phyloP scores from a whole-genome alignment of 768 basidiomycete genomes.

The Termitomyces sp. region DNA sequence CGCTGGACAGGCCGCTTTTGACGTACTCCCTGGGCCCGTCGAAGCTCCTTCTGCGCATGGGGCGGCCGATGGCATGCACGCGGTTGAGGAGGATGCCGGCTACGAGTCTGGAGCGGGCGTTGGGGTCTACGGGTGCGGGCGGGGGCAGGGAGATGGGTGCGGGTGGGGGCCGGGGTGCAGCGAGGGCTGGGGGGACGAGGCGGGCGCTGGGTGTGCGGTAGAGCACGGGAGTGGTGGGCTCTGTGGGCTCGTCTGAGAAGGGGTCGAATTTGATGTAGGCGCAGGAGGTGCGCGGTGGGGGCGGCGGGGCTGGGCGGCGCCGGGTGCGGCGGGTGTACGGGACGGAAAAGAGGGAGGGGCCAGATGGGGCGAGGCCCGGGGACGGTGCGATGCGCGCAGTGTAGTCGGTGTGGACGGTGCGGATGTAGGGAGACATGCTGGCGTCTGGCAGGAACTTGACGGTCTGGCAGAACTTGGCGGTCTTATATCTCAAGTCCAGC shows the following conservation, averaged over 20 bases:
- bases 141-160: background rate
- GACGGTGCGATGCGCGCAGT: constrained; percentile 11
- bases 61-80: constrained; percentile 45
- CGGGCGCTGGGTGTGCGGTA: background rate
- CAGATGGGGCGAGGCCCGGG: constrained; percentile 1
- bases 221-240: background rate
- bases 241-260: constrained; percentile 12
- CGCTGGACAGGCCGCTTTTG: constrained; percentile 47
- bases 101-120: constrained; percentile 42
- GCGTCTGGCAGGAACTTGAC: no score
- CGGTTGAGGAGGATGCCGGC: constrained; percentile 54
- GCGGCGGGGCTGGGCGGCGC: constrained; percentile 4
- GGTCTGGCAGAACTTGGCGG: no score
- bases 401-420: constrained; percentile 35
- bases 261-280: constrained; percentile 16
- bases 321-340: constrained; percentile 9
- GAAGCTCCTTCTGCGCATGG: constrained; percentile 37
- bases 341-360: constrained; percentile 1
- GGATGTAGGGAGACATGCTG: constrained; percentile 30
- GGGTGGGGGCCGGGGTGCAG: background rate
- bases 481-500: background rate
- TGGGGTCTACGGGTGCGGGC: constrained; percentile 5
- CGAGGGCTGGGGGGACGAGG: background rate
- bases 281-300: constrained; percentile 7
- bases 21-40: constrained; percentile 35